phyloP scores from a whole-genome alignment of 306 rosid genomes.

The Vigna trinervia region DNA sequence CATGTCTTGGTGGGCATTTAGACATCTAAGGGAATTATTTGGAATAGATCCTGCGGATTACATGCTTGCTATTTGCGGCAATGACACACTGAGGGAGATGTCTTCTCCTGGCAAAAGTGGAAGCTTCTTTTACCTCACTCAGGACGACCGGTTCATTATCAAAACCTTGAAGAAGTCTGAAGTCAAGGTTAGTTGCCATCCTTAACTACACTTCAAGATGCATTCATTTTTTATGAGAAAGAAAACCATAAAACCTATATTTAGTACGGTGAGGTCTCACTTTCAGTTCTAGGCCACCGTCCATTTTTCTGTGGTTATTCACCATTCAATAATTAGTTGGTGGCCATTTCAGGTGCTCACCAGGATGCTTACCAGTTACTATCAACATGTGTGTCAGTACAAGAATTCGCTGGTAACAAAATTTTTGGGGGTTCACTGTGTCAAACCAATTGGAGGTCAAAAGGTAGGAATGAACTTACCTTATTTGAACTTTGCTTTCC shows the following conservation, averaged over 20 bases:
- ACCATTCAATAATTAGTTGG: conserved; percentile 38
- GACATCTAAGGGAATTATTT: conserved; percentile 64
- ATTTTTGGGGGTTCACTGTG: conserved; percentile 64
- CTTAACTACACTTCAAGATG: conserved; percentile 32
- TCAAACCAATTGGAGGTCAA: conserved; percentile 63
- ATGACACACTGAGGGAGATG: conserved; percentile 59
- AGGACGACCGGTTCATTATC: conserved; percentile 59
- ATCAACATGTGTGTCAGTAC: conserved; percentile 59
- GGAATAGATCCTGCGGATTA: conserved; percentile 64
- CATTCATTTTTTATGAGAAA: conserved; percentile 28
- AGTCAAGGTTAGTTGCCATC: conserved; percentile 60
- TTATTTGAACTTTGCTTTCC: conserved; percentile 5
- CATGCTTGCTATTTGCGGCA: conserved; percentile 66
- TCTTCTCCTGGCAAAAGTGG: conserved; percentile 70
- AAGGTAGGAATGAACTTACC: conserved; percentile 50
- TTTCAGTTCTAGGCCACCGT: conserved; percentile 39
- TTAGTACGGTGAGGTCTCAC: conserved; percentile 34
- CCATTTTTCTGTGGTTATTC: neutral
- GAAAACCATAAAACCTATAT: conserved; percentile 13
- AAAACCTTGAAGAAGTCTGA: conserved; percentile 67
- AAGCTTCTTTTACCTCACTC: conserved; percentile 64
- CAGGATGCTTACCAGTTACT: conserved; percentile 63
- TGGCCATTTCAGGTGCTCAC: conserved; percentile 58
- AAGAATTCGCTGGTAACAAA: conserved; percentile 61
- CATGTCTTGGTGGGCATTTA: conserved; percentile 41